phyloP scores from a whole-genome alignment of 179 eudicot species.

The Amaranthus tricolor region DNA sequence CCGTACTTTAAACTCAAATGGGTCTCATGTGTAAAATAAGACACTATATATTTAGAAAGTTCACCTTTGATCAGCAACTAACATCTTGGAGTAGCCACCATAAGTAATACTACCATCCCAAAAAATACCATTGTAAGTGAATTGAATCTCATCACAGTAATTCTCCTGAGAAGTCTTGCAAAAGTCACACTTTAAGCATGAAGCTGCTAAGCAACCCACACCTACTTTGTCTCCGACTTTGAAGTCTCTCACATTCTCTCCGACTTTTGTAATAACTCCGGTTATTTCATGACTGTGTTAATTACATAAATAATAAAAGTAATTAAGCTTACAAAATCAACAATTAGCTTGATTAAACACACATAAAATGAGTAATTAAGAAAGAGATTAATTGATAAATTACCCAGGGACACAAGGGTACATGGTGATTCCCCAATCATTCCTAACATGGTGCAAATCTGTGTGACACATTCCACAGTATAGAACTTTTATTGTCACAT shows the following conservation, averaged over 20 bases:
- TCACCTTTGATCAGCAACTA: conserved; percentile 79
- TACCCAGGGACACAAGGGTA: conserved; percentile 52
- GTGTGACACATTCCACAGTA: conserved; percentile 54
- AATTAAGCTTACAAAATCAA: background rate
- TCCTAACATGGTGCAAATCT: conserved; percentile 35
- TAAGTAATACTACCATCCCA: conserved; percentile 91
- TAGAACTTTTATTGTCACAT: conserved; percentile 41
- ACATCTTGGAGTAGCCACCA: conserved; percentile 62
- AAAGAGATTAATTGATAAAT: background rate
- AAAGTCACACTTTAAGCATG: conserved; percentile 71
- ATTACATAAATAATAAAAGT: background rate
- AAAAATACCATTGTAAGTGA: conserved; percentile 69
- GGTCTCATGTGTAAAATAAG: too few relatives aligned
- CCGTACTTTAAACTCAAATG: too few relatives aligned
- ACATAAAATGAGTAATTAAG: background rate
- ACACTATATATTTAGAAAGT: too few relatives aligned
- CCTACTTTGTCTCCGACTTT: conserved; percentile 79
- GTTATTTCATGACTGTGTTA: conserved; percentile 71
- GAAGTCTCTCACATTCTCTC: conserved; percentile 63
- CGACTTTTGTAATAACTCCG: conserved; percentile 64
- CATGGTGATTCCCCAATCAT: conserved; percentile 51
- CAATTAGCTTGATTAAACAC: background rate
- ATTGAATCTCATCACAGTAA: conserved; percentile 67
- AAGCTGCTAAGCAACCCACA: conserved; percentile 75
- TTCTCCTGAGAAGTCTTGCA: conserved; percentile 63